Evolutionary conservation across 495 filamentous ascomycete genomes (phyloP).

Genomic region (Xylaria telfairii): DNA sequence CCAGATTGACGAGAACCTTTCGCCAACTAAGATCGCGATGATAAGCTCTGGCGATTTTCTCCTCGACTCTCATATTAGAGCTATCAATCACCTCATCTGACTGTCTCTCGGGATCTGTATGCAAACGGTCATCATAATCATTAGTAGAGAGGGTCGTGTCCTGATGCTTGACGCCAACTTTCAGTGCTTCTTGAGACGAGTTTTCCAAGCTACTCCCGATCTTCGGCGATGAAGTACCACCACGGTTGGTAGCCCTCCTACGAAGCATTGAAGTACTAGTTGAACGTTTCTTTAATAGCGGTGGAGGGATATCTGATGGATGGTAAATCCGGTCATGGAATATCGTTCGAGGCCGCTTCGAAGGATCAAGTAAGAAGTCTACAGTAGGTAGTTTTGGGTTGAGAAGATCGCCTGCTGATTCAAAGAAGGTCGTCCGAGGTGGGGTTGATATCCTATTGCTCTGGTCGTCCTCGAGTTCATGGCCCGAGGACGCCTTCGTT

Average conservation of each 20-base stretch:
- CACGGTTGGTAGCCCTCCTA: constrained; percentile 30
- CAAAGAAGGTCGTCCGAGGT: constrained; percentile 92
- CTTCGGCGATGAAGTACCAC: constrained; percentile 29
- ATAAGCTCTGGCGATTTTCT: constrained; percentile 96
- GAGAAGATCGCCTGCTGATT: constrained; percentile 89
- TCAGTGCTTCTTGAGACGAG: constrained; percentile 7
- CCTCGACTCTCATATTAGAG: constrained; percentile 83
- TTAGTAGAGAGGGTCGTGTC: constrained; percentile 41
- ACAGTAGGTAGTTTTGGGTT: constrained; percentile 85
- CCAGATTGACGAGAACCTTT: constrained; percentile 92
- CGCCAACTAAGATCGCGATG: constrained; percentile 90
- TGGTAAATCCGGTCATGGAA: constrained; percentile 97
- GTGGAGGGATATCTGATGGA: constrained; percentile 89
- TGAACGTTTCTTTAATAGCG: constrained; percentile 66
- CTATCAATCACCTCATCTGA: constrained; percentile 56
- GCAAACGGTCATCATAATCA: constrained; percentile 46
- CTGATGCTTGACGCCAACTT: constrained; percentile 31
- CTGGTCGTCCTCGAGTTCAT: constrained; percentile 49
- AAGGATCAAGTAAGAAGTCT: constrained; percentile 81
- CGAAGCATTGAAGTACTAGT: constrained; percentile 43
- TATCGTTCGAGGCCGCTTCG: constrained; percentile 85
- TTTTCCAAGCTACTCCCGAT: constrained; percentile 41
- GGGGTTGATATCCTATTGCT: constrained; percentile 63
- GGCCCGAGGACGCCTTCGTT: constrained; percentile 50
- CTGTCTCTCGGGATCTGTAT: constrained; percentile 46